Conservation (phyloP, 352 stramenopile genomes). For the Globisporangium irregulare region DNA sequence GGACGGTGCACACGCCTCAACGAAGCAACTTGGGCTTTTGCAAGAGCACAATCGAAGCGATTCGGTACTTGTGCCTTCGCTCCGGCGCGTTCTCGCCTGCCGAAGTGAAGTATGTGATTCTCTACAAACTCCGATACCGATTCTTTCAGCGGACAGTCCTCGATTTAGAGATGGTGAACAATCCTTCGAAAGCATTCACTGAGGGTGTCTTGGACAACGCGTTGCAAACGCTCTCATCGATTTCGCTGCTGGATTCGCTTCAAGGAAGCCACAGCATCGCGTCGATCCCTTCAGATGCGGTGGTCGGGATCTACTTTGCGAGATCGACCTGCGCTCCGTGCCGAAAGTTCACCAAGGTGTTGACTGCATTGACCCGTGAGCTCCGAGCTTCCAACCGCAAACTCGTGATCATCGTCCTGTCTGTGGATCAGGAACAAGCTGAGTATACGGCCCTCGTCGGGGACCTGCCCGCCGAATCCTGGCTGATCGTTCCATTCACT, state of each 20-base stretch:
- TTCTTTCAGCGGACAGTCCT: constrained; percentile 53
- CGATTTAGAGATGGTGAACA: constrained; percentile 50
- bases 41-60: constrained; percentile 77
- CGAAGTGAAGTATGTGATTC: constrained; percentile 66
- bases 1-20: constrained; percentile 52
- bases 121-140: constrained; percentile 72
- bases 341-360: constrained; percentile 46
- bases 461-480: constrained; percentile 53
- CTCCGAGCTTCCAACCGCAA: constrained; percentile 41
- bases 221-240: constrained; percentile 51
- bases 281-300: constrained; percentile 40
- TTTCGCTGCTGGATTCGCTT: constrained; percentile 69
- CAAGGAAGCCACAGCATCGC: constrained; percentile 66
- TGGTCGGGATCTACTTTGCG: constrained; percentile 80
- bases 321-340: constrained; percentile 43
- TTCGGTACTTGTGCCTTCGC: constrained; percentile 65
- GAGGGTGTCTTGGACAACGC: constrained; percentile 51
- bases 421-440: constrained; percentile 61
- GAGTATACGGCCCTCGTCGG: constrained; percentile 51
- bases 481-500: constrained; percentile 71
- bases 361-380: constrained; percentile 46
- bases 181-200: constrained; percentile 48
- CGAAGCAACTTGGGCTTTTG: constrained; percentile 76
- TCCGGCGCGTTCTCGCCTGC: constrained; percentile 49
- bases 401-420: constrained; percentile 75